Evolutionary conservation across 2,329 filamentous ascomycete genomes (phyloP), one percentile per base, ranked within the genome.

Genomic region (Trichoderma sp.): DNA sequence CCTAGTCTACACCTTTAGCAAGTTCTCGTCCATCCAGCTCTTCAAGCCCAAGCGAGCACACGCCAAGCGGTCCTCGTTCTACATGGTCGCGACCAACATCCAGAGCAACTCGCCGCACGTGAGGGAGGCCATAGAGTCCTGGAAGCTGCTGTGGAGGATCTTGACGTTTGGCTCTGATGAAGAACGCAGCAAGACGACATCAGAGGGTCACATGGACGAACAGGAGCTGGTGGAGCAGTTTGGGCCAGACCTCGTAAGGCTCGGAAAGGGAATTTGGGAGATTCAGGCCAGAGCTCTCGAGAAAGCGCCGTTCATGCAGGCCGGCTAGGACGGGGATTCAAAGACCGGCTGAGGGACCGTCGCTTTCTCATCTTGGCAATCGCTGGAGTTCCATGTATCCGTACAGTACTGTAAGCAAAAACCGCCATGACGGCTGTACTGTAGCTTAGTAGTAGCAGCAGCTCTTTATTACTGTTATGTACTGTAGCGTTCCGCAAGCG

Each of bases 11-110:
- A 72, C 69, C 0, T 83, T 87, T 48, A 70, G 64, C 15, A 71
- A 74, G n/a, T 84, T 87, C 65, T 75, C 82, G 0, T 53, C 72
- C 0, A 71, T 86, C 0, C 50, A 67, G 25, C 70, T 86, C 0
- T 82, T 79, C 72, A 88, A 87, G 71, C 83, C 82, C 0, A 70
- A 8, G 2, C 72, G 8, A 1, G 71, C 68, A 3, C 83, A 87
- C 67, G 72, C 71, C 1, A 82, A 74, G 22, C 75, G 80, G 4
- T 83, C 81, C 0, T 86, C 84, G 0, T 88, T 87, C 70, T 87
- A 88, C 71, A 75, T 87, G 72, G 69, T 87, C 10, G 84, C 84
- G 2, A 79, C 73, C 1, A 71, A 80, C 3, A 75, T 87, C 0
- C 74, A 78, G 50, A 75, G 76, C 5, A 48, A 74, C 4, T 68